These are phyloP conservation scores for Colletotrichum incanum DNA, from an alignment of 2,329 filamentous ascomycete species.

Conservation along the genomic window DNA sequence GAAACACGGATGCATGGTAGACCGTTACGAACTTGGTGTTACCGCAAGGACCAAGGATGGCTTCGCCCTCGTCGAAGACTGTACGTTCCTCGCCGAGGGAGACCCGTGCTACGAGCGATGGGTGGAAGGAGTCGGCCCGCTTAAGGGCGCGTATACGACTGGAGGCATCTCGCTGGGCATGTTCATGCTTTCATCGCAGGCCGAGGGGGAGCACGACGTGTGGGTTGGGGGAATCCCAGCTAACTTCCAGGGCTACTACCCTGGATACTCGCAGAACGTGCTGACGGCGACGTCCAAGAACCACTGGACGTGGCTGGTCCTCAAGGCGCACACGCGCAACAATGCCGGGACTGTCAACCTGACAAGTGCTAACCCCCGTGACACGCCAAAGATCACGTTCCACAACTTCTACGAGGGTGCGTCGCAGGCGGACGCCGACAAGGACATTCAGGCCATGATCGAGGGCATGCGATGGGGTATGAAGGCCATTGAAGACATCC, in stretches of 20 bases:
- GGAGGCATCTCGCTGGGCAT: not conserved
- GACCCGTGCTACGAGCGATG: not conserved
- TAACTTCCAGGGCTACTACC: not conserved
- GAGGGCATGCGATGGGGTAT: constrained; percentile 57
- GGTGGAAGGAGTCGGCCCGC: not conserved
- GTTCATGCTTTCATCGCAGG: not conserved
- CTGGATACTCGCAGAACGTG: not conserved
- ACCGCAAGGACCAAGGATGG: not conserved
- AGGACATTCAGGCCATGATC: constrained; percentile 61
- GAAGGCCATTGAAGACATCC: not conserved
- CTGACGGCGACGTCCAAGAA: not conserved
- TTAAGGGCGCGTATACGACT: not conserved
- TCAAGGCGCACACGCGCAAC: constrained; percentile 48
- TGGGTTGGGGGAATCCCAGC: not conserved
- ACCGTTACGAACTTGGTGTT: not conserved
- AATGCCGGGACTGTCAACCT: constrained; percentile 71
- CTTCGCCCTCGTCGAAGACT: not conserved
- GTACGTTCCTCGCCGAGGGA: not conserved
- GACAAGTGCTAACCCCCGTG: constrained; percentile 69
- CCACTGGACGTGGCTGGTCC: constrained; percentile 4
- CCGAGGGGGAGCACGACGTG: not conserved
- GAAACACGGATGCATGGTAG: not conserved
- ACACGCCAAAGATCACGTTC: constrained; percentile 73
- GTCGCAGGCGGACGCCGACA: constrained; percentile 44
- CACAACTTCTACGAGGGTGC: constrained; percentile 62